Conservation (phyloP, 345 rosid genomes). For the Dimocarpus longan region DNA sequence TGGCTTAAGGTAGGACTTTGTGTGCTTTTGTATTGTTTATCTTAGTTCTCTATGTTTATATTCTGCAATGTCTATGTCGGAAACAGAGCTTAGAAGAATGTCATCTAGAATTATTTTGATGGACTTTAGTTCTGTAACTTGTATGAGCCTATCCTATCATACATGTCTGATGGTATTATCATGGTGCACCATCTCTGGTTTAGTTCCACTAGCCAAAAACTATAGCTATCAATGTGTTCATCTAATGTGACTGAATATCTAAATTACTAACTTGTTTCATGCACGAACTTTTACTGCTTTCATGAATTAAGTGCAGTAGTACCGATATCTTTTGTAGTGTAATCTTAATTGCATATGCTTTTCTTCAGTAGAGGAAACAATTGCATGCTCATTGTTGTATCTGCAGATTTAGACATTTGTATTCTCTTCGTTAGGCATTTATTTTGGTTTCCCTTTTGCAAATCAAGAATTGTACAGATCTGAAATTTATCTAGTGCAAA, state of each 20-base stretch:
- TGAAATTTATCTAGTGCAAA: neutral
- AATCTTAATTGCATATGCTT: neutral
- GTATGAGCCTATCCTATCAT: neutral
- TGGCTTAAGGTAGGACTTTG: constrained; percentile 49
- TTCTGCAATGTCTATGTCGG: neutral
- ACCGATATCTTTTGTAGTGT: neutral
- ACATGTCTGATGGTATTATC: neutral
- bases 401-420: neutral
- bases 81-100: neutral
- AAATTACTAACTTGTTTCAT: neutral
- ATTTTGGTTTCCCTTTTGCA: neutral
- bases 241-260: neutral
- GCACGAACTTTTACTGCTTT: neutral
- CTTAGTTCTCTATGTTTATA: neutral
- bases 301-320: neutral
- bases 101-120: neutral
- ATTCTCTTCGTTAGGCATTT: neutral
- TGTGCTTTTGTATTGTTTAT: neutral
- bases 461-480: neutral
- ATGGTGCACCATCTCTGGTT: too few relatives aligned
- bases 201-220: neutral
- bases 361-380: neutral
- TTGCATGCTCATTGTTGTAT: neutral
- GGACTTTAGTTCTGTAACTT: too few relatives aligned
- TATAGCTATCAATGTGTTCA: neutral